Evolutionary conservation across 2,329 filamentous ascomycete species (phyloP), one percentile per base, ranked within the genome.

Genomic region (Paecilomyces sp.): DNA sequence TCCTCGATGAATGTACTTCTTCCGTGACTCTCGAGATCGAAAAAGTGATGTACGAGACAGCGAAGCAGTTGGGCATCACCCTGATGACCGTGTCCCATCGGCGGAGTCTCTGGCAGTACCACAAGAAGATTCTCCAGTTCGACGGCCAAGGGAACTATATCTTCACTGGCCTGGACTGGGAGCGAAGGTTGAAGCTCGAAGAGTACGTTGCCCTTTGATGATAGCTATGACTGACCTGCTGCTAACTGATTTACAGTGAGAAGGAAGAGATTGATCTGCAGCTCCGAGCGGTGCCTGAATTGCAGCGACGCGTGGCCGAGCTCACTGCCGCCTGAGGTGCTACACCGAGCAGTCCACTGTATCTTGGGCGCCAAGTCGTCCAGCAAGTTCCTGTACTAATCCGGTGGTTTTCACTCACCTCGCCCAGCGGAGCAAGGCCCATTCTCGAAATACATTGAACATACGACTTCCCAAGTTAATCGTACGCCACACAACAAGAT

Each of bases 31-130:
- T 97, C 30, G 93, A 97, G 67, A 92, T 92, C 62, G 94, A 99
- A 72, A 89, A 91, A 72, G 84, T 91, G 72, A 97, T 99, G 92
- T 99, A 99, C 75, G 93, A 97, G 67, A 92, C 91, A 58, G 94
- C 94, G 56, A 97, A 99, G 81, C 82, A 85, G 18, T 78, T 97
- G 18, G 92, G 91, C 3, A 94, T 97, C 68, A 97, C 94, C 0
- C 83, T 99, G 63, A 97, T 99, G 91, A 99, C 94, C 0, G 94
- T 99, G 25, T 92, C 88, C 64, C 94, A 99, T 74, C 82, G 94
- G 8, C 81, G 92, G 63, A 96, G 91, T 77, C 76, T 99, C 67
- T 99, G 94, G 94, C 92, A 94, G 75, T 97, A 99, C 74, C 94
- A 99, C 74, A 89, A 86, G 66, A 89, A 88, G 75, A 97, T 99